Conservation (phyloP, 225 moss, liverwort and hornwort species). For the Lunularia cruciata region DNA sequence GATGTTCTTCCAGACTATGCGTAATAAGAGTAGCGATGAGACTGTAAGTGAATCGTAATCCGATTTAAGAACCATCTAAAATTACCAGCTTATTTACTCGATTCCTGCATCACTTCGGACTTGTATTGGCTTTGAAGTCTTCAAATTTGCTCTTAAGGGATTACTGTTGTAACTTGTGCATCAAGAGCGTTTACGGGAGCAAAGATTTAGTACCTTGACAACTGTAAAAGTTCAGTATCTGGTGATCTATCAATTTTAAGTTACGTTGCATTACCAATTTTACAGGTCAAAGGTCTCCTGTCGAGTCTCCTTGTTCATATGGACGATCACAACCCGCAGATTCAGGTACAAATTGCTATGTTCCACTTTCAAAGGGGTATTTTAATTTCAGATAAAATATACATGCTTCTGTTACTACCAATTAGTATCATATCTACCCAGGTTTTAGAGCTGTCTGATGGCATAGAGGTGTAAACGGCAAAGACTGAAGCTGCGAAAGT, state of each 20-base stretch:
- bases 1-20: constrained; percentile 70
- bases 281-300: constrained; percentile 67
- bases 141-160: too few species aligned
- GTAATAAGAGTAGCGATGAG: constrained; percentile 48
- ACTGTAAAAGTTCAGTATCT: too few species aligned
- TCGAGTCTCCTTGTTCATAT: constrained; percentile 65
- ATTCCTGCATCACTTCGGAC: too few species aligned
- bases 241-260: too few species aligned
- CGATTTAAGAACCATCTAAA: too few species aligned
- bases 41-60: constrained; percentile 35
- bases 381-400: neutral
- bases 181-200: too few species aligned
- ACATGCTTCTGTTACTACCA: neutral
- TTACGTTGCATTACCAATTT: too few species aligned
- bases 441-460: neutral
- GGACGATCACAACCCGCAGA: constrained; percentile 63
- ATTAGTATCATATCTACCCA: neutral
- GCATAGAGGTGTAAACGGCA: neutral
- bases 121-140: too few species aligned
- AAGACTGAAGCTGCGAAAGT: neutral
- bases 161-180: too few species aligned
- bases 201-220: too few species aligned
- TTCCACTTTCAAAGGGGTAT: too few species aligned
- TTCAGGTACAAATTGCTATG: constrained; percentile 55
- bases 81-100: too few species aligned